Evolutionary conservation across 2,329 filamentous ascomycete genomes (phyloP).

Genomic region (Curvularia verruculosa): DNA sequence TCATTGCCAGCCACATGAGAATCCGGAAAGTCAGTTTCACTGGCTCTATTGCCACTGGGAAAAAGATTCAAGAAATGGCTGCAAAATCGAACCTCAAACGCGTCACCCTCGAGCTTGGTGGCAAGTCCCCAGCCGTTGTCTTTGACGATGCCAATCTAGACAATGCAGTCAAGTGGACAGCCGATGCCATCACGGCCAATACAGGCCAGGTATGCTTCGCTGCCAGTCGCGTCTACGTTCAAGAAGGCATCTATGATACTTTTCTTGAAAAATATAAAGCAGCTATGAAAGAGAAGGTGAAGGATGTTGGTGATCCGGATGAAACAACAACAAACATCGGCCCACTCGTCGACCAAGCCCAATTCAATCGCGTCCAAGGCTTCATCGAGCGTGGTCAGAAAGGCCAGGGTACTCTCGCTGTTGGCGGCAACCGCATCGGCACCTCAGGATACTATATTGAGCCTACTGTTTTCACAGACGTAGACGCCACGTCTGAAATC

Average conservation of each 20-base stretch:
- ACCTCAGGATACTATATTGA: constrained; percentile 44
- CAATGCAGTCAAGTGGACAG: constrained; percentile 47
- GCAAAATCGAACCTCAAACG: constrained; percentile 52
- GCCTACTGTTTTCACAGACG: constrained; percentile 46
- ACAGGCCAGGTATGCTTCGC: constrained; percentile 50
- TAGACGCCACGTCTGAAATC: constrained; percentile 43
- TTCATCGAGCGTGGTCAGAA: constrained; percentile 45
- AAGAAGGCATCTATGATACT: constrained; percentile 47
- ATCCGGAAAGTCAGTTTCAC: constrained; percentile 53
- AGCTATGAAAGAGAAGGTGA: constrained; percentile 39
- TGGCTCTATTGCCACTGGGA: constrained; percentile 47
- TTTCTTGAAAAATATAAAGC: constrained; percentile 47
- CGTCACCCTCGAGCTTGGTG: constrained; percentile 53
- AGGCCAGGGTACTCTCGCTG: constrained; percentile 39
- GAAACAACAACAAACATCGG: constrained; percentile 40
- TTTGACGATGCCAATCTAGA: constrained; percentile 55
- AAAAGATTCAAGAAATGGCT: constrained; percentile 51
- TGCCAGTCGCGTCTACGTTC: constrained; percentile 48
- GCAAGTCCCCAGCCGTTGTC: constrained; percentile 53
- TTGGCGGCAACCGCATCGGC: constrained; percentile 43
- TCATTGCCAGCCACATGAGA: constrained; percentile 48
- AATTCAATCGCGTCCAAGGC: constrained; percentile 45
- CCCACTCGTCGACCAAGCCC: constrained; percentile 42
- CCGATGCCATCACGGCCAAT: constrained; percentile 46
- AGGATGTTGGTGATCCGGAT: constrained; percentile 42